Percentiles rank a stretch among this genome's conserved stretches.
These are phyloP conservation scores for Microdochium bolleyi DNA, from an alignment of 2,329 filamentous ascomycete species.

Conservation along the genomic window DNA sequence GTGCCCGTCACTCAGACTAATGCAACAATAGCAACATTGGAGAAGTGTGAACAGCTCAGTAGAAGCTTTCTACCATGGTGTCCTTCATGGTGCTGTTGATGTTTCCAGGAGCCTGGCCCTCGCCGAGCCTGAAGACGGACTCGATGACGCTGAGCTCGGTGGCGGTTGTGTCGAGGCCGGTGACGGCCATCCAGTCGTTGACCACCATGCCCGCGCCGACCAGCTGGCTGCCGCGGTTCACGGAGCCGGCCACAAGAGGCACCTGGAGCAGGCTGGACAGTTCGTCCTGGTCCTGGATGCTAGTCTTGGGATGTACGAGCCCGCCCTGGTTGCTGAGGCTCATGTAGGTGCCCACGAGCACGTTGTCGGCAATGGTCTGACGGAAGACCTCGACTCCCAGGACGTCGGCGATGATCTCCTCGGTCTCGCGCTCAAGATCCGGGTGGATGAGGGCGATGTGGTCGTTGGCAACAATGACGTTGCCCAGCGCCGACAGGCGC, in stretches of 20 bases:
- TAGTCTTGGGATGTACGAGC: slow-evolving; percentile 94
- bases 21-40: too few species aligned
- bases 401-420: slow-evolving; percentile 96
- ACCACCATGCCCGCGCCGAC: slow-evolving; percentile 97
- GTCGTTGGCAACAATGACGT: slow-evolving; percentile 95
- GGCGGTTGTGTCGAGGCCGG: slow-evolving; percentile 89
- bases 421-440: slow-evolving; percentile 93
- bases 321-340: slow-evolving; percentile 91
- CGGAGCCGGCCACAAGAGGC: slow-evolving; percentile 84
- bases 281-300: slow-evolving; percentile 96
- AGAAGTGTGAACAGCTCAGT: too few species aligned
- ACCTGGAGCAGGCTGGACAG: slow-evolving; percentile 89
- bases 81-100: slow-evolving; percentile 88
- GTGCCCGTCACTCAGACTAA: too few species aligned
- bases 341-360: slow-evolving; percentile 96
- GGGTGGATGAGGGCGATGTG: slow-evolving; percentile 95
- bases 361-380: slow-evolving; percentile 95
- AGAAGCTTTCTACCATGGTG: slow-evolving; percentile 98
- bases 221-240: slow-evolving; percentile 88
- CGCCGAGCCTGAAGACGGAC: slow-evolving; percentile 89
- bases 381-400: slow-evolving; percentile 83
- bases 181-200: slow-evolving; percentile 95
- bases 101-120: slow-evolving; percentile 70
- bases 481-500: slow-evolving; percentile 87
- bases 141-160: slow-evolving; percentile 96